Evolutionary conservation across 352 stramenopile species (phyloP).

Genomic region (Saprolegnia diclina): DNA sequence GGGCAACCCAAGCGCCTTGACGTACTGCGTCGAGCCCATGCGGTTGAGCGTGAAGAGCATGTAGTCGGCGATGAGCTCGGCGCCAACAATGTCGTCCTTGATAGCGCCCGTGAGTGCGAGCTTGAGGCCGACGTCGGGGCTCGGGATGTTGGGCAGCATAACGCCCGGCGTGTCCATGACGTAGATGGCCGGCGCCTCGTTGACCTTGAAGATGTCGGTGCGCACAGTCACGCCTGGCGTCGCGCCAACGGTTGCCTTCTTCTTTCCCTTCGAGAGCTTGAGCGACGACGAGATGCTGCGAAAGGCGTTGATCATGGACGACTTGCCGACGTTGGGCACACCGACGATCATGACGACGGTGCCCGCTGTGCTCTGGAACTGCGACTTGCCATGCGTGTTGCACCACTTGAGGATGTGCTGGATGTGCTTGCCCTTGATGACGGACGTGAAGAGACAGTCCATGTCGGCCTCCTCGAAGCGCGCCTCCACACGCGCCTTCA

Average conservation of each 20-base stretch:
- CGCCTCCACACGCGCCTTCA: constrained; percentile 67
- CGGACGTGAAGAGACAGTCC: constrained; percentile 74
- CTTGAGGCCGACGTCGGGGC: constrained; percentile 71
- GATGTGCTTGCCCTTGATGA: constrained; percentile 67
- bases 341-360: constrained; percentile 86
- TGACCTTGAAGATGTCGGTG: constrained; percentile 88
- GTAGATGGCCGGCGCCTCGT: constrained; percentile 81
- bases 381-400: constrained; percentile 57
- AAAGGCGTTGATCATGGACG: constrained; percentile 86
- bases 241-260: constrained; percentile 69
- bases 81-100: constrained; percentile 81
- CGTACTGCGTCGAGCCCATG: constrained; percentile 69
- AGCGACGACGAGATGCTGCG: constrained; percentile 58
- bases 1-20: constrained; percentile 57
- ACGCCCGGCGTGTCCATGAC: constrained; percentile 86
- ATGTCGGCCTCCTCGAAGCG: constrained; percentile 45
- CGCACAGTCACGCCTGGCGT: constrained; percentile 81
- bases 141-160: constrained; percentile 81
- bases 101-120: constrained; percentile 81
- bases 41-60: constrained; percentile 86
- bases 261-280: constrained; percentile 76
- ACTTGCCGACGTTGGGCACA: constrained; percentile 89
- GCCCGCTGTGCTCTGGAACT: constrained; percentile 80
- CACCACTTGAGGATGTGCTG: constrained; percentile 76
- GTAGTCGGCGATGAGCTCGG: constrained; percentile 83